These are phyloP conservation scores for Ailanthus altissimus DNA, from an alignment of 345 rosid genomes.

Conservation along the genomic window DNA sequence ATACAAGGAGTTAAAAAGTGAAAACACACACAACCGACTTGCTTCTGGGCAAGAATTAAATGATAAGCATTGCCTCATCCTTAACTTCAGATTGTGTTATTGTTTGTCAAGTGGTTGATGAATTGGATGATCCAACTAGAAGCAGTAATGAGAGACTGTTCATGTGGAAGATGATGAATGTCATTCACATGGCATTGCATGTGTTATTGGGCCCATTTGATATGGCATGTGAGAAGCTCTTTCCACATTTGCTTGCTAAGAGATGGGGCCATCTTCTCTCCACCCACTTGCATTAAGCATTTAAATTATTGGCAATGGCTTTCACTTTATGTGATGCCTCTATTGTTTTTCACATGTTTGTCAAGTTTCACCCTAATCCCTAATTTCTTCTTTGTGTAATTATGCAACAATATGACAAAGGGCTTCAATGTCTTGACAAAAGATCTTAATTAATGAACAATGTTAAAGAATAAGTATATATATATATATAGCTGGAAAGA, in stretches of 20 bases:
- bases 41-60: background rate
- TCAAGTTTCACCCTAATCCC: too few relatives aligned
- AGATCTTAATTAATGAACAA: background rate
- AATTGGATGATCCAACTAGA: background rate
- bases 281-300: background rate
- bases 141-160: background rate
- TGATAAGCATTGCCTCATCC: background rate
- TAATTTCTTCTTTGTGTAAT: too few relatives aligned
- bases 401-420: too few relatives aligned
- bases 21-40: background rate
- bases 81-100: too few relatives aligned
- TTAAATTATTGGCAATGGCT: background rate
- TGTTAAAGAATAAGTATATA: too few relatives aligned
- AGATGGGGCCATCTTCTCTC: background rate
- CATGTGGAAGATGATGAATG: constrained; percentile 3
- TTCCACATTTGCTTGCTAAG: background rate
- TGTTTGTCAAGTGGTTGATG: background rate
- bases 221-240: constrained; percentile 3
- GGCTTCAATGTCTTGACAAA: background rate
- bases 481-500: too few relatives aligned
- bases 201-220: background rate
- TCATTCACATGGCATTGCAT: background rate
- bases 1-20: too few relatives aligned
- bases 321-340: background rate
- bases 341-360: background rate